Evolutionary conservation across 345 rosid genomes (phyloP), one percentile per base, ranked within the genome.

Genomic region (Brassica rapa): DNA sequence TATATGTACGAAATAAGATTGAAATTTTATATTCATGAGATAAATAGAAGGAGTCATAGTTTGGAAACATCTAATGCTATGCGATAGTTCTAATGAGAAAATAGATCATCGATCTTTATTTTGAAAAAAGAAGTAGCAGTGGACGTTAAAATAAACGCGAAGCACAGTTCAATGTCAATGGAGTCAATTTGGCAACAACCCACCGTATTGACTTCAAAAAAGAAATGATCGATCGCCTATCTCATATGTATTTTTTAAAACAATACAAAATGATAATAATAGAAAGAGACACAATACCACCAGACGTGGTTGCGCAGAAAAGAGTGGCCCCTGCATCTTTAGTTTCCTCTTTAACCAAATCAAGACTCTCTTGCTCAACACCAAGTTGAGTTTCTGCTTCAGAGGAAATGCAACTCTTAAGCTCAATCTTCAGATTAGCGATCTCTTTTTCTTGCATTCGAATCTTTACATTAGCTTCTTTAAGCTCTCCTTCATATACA

Each of bases 401-500:
- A 51, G 59, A 66, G 3, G 70, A 49, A 14, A 57, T 80, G 68
- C 77, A 85, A 39, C 85, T 83, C 67, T 86, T 86, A 46, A 85
- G 86, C 86, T 92, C 87, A 57, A 5, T 64, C 82, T 86, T 88
- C 80, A 94, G 74, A 73, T 72, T 77, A 2, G 78, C 5, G 27
- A 89, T 83, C 81, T 90, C 92, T 21, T 85, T 88, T 77, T 85
- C 84, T 0, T 86, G 82, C 61, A 84, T 73, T 49, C 25, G 80
- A 11, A 85, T 75, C 81, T 85, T 86, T 80, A 82, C 86, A 41
- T 86, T 88, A 24, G 93, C 85, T 70, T 69, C 76, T 66, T 51
- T 82, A 74, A 91, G 85, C 77, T 92, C 87, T 57, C 83, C 84
- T 74, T 89, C 91, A 23, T 85, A 84, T 11, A 70, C 79, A 19